Evolutionary conservation across 2,329 filamentous ascomycete genomes (phyloP), one percentile per base, ranked within the genome.

Genomic region (Paecilomyces dactylethromorphus): DNA sequence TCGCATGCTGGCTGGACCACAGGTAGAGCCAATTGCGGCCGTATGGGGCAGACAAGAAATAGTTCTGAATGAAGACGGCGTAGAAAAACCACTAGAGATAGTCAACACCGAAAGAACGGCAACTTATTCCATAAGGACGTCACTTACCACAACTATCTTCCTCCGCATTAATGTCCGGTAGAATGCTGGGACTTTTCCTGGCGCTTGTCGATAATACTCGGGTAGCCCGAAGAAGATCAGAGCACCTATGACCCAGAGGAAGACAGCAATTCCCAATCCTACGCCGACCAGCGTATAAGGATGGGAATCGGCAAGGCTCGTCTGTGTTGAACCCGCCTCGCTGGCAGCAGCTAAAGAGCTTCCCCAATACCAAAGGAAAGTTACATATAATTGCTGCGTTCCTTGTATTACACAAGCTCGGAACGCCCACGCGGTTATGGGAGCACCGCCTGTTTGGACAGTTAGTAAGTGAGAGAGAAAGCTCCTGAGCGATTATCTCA

Each of bases 331-430:
- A 1, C 58, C 60, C 50, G 54, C 54, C 21, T 60, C 54, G 12
- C 54, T 55, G 13, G 31, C 51, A 24, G 60, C 50, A 31, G 60
- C 58, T 7, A 62, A 18, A 7, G 78, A 80, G 57, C 72, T 73
- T 76, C 82, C 84, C 84, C 84, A 87, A 67, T 81, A 85, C 83
- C 83, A 87, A 10, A 87, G 76, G 15, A 77, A 80, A 7, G 82
- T 78, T 57, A 84, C 78, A 66, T 86, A 87, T 58, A 85, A 73
- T 65, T 87, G 84, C 65, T 86, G 84, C 5, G 83, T 83, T 54
- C 84, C 84, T 68, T 86, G 82, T 56, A 87, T 84, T 21, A 82
- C 72, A 64, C 83, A 83, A 24, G 84, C 84, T 54, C 84, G 79
- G 70, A 82, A 84, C 35, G 83, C 82, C 83, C 83, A 86, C 26